Percentiles rank a stretch among this genome's conserved stretches.
Evolutionary conservation across 1,284 basidiomycete species (phyloP).

Genomic region (Tilletia horrida): DNA sequence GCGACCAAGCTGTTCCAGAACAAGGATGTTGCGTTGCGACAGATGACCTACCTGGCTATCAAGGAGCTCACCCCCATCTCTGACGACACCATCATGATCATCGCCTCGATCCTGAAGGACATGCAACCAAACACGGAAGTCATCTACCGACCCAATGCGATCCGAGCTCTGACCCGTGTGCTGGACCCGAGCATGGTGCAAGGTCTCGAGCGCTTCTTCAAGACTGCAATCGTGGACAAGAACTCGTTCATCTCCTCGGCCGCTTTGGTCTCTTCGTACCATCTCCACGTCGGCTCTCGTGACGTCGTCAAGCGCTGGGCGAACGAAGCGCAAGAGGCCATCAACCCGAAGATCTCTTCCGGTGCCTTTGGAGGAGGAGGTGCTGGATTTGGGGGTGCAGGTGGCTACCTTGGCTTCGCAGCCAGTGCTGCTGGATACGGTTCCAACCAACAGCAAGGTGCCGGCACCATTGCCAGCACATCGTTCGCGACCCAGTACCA

Average conservation of each 20-base stretch:
- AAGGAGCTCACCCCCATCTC: slow-evolving; percentile 95
- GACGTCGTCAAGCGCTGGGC: slow-evolving; percentile 87
- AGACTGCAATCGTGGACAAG: slow-evolving; percentile 96
- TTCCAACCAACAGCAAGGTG: slow-evolving; percentile 56
- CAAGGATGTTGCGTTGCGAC: slow-evolving; percentile 93
- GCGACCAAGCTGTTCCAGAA: slow-evolving; percentile 99
- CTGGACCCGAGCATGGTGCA: slow-evolving; percentile 98
- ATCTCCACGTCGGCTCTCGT: slow-evolving; percentile 86
- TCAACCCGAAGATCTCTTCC: slow-evolving; percentile 60
- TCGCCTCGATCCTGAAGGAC: slow-evolving; percentile 99
- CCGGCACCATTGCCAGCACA: slow-evolving; percentile 66
- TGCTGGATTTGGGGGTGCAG: slow-evolving; percentile 58
- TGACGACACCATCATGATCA: slow-evolving; percentile 98
- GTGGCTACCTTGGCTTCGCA: slow-evolving; percentile 57
- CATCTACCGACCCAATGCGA: slow-evolving; percentile 96
- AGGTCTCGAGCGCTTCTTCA: slow-evolving; percentile 98
- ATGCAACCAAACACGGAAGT: slow-evolving; percentile 99
- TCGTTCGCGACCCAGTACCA: slow-evolving; percentile 93
- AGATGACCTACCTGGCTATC: slow-evolving; percentile 98
- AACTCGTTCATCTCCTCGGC: slow-evolving; percentile 94
- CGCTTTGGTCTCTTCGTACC: slow-evolving; percentile 93
- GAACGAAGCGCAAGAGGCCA: slow-evolving; percentile 95
- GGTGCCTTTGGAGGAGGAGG: slow-evolving; percentile 32
- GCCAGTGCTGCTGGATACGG: slow-evolving; percentile 70
- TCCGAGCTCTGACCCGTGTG: slow-evolving; percentile 90